Evolutionary conservation across 495 filamentous ascomycete genomes (phyloP).

Genomic region (Rusavskia elegans): DNA sequence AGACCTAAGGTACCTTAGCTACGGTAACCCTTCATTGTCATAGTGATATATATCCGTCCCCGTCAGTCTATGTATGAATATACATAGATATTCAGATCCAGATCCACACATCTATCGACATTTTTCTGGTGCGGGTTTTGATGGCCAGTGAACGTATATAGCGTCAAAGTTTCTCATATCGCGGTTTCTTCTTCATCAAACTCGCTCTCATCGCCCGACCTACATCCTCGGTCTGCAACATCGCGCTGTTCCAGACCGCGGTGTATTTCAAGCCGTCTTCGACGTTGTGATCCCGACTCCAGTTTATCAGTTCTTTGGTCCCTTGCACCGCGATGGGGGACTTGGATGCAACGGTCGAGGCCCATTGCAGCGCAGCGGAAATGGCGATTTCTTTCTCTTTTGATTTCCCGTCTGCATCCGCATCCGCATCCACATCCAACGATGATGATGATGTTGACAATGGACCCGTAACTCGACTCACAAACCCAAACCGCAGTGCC

Average conservation of each 20-base stretch:
- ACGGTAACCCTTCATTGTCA: no score
- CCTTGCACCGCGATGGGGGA: constrained; percentile 85
- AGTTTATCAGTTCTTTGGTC: constrained; percentile 88
- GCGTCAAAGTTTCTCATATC: constrained; percentile 77
- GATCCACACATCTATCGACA: no score
- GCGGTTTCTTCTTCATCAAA: constrained; percentile 54
- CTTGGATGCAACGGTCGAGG: constrained; percentile 54
- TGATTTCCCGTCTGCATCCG: constrained; percentile 6
- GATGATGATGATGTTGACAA: no score
- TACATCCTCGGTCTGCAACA: constrained; percentile 70
- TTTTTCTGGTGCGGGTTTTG: no score
- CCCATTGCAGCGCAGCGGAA: constrained; percentile 41
- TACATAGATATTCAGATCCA: no score
- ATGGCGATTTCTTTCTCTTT: no score
- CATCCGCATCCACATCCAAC: constrained; percentile 38
- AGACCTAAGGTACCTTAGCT: no score
- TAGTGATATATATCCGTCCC: no score
- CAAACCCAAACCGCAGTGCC: constrained; percentile 68
- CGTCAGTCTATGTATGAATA: no score
- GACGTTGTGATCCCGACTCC: constrained; percentile 60
- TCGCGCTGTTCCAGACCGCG: constrained; percentile 68
- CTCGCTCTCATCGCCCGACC: constrained; percentile 48
- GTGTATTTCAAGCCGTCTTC: constrained; percentile 74
- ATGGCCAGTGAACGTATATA: no score
- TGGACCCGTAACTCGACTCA: constrained; percentile 42